Percentiles rank a stretch among this genome's conserved stretches.
Evolutionary conservation across 2,329 filamentous ascomycete genomes (phyloP).

Genomic region (Samsoniella hepiali): DNA sequence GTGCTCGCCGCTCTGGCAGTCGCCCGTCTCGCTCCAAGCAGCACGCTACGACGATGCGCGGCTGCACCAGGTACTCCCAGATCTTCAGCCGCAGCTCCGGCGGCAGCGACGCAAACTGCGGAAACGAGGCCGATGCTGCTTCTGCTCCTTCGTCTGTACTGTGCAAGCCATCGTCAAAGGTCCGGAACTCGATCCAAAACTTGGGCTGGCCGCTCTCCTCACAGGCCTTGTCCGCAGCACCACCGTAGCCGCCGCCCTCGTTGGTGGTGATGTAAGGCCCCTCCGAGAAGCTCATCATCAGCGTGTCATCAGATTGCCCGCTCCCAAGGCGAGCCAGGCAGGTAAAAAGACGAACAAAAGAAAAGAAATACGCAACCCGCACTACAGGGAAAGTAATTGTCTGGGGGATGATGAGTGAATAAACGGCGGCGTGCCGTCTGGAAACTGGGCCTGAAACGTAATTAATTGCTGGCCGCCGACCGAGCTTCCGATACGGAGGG

Average conservation of each 20-base stretch:
- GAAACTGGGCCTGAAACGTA: not conserved
- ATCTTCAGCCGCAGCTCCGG: slow-evolving; percentile 47
- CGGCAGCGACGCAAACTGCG: slow-evolving; percentile 40
- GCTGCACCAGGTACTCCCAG: slow-evolving; percentile 44
- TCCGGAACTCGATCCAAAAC: slow-evolving; percentile 47
- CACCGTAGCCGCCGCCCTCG: not conserved
- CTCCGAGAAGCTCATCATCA: slow-evolving; percentile 11
- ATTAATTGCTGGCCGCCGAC: slow-evolving; percentile 1
- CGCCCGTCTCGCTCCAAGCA: slow-evolving; percentile 37
- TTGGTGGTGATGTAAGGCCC: not conserved
- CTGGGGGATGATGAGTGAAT: not conserved
- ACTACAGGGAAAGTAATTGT: not conserved
- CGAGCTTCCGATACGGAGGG: slow-evolving; percentile 17
- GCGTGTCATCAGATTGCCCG: not conserved
- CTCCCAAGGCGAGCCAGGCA: not conserved
- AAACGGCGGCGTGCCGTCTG: not conserved
- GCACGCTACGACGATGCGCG: slow-evolving; percentile 43
- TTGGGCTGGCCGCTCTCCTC: slow-evolving; percentile 28
- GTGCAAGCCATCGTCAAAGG: slow-evolving; percentile 40
- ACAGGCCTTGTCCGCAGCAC: not conserved
- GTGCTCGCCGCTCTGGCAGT: slow-evolving; percentile 28
- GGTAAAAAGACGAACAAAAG: not conserved
- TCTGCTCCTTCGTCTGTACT: slow-evolving; percentile 11
- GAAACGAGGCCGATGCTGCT: slow-evolving; percentile 27
- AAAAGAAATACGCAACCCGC: not conserved